Conservation (phyloP, 106 monocot species). For the Narthecium ossifragum region DNA sequence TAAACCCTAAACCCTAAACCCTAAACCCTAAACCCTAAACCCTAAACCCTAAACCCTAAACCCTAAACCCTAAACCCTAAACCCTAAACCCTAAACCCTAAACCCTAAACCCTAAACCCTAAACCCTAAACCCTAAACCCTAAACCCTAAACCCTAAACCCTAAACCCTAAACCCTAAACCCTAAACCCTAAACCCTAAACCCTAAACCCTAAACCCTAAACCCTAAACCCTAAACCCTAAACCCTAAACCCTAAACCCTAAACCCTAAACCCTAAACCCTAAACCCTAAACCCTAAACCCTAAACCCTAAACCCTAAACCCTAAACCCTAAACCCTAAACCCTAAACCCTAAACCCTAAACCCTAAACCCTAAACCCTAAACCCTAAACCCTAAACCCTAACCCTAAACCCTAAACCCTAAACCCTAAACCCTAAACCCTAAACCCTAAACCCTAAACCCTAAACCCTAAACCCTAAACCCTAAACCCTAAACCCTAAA, state of each 20-base stretch:
- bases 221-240: slow-evolving; percentile 10
- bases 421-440: neutral
- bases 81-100: slow-evolving; percentile 14
- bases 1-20: slow-evolving; percentile 23
- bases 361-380: neutral
- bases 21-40: slow-evolving; percentile 20
- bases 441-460: slow-evolving; percentile 1
- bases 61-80: slow-evolving; percentile 26
- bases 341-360: neutral
- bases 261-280: slow-evolving; percentile 19
- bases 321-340: slow-evolving; percentile 2
- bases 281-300: slow-evolving; percentile 19
- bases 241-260: slow-evolving; percentile 17
- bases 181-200: slow-evolving; percentile 11
- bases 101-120: slow-evolving; percentile 28
- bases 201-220: slow-evolving; percentile 5
- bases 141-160: slow-evolving; percentile 5
- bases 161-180: slow-evolving; percentile 8
- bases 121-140: slow-evolving; percentile 13
- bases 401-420: neutral
- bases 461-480: slow-evolving; percentile 3
- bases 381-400: neutral
- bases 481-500: slow-evolving; percentile 13
- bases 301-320: slow-evolving; percentile 5
- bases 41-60: slow-evolving; percentile 16